A percentile compares a stretch with the other conserved stretches of the same genome.
Conservation (phyloP, 345 rosid genomes). For the Gossypium mustelinum region DNA sequence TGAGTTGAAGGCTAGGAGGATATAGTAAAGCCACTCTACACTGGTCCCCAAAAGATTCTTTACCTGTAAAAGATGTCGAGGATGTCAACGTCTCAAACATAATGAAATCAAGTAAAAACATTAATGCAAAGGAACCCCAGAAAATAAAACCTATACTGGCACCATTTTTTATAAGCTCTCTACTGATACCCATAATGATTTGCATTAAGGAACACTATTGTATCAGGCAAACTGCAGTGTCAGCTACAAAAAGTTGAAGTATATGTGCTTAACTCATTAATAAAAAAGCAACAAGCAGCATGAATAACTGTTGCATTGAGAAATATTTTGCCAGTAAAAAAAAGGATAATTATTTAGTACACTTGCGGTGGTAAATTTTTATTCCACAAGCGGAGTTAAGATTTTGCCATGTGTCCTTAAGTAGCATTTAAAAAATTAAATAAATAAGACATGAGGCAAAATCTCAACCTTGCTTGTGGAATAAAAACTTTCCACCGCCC, state of each 20-base stretch:
- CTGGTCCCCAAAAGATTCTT: constrained; percentile 80
- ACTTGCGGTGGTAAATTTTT: too few species aligned
- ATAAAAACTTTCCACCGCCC: too few species aligned
- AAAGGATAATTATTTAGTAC: background rate
- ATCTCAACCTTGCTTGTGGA: too few species aligned
- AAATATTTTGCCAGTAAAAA: background rate
- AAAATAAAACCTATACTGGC: background rate
- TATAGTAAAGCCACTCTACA: constrained; percentile 93
- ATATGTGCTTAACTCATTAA: background rate
- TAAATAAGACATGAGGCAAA: too few species aligned
- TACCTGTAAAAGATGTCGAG: constrained; percentile 46
- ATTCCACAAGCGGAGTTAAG: too few species aligned
- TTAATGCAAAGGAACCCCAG: background rate
- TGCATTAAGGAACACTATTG: too few species aligned
- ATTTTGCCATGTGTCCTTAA: too few species aligned
- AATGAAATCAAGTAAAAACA: too few species aligned
- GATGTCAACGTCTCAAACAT: constrained; percentile 12
- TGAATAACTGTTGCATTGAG: background rate
- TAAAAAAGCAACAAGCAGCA: background rate
- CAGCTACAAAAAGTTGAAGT: background rate
- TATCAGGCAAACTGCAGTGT: too few species aligned
- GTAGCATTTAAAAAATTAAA: too few species aligned
- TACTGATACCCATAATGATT: background rate
- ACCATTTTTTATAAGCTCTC: background rate
- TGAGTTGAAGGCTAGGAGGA: constrained; percentile 83